phyloP scores from a whole-genome alignment of 2,329 filamentous ascomycete species.

The Alternaria arborescens region DNA sequence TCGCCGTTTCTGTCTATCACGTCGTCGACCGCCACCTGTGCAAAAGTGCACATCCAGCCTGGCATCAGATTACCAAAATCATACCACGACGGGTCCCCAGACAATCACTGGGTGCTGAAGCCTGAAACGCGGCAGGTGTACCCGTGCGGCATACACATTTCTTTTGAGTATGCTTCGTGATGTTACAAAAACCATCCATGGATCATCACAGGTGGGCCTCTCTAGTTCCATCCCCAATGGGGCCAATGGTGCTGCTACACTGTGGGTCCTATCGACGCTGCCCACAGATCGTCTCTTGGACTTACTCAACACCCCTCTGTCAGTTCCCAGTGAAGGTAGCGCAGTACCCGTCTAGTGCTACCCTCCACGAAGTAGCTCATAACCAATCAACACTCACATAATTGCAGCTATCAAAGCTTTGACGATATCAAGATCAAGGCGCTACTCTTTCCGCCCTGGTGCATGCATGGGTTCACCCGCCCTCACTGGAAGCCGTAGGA shows the following conservation, averaged over 20 bases:
- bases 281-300: constrained; percentile 8
- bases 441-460: constrained; percentile 7
- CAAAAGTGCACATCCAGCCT: neutral
- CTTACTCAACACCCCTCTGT: constrained; percentile 20
- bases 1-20: constrained; percentile 1
- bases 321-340: constrained; percentile 15
- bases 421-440: constrained; percentile 14
- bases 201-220: constrained; percentile 4
- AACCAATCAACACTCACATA: constrained; percentile 23
- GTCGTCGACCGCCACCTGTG: neutral
- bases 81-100: neutral
- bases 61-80: neutral
- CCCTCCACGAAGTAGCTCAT: constrained; percentile 22
- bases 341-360: constrained; percentile 8
- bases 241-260: constrained; percentile 1
- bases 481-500: constrained; percentile 11
- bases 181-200: constrained; percentile 6
- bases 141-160: neutral
- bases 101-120: neutral
- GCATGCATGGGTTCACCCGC: constrained; percentile 13
- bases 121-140: neutral
- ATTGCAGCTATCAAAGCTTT: constrained; percentile 17
- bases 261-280: constrained; percentile 9
- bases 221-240: neutral
- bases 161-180: constrained; percentile 7